Conservation (phyloP, 2,329 filamentous ascomycete genomes). For the Thermoascus crustaceus region DNA sequence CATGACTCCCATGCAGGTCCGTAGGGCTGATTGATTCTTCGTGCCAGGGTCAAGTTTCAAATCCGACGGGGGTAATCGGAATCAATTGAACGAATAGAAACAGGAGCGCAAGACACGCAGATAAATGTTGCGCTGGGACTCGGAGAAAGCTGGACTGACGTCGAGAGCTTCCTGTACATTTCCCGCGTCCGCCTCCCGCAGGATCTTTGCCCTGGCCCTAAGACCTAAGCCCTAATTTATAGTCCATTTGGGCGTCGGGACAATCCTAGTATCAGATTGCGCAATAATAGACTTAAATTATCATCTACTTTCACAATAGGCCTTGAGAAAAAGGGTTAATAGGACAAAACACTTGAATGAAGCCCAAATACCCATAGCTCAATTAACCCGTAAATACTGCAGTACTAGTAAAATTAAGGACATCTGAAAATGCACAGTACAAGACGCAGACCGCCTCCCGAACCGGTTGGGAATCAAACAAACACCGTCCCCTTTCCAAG, state of each 20-base stretch:
- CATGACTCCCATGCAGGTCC: too few relatives aligned
- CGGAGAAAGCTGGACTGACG: slow-evolving; percentile 1
- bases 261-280: background rate
- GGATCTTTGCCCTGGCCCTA: slow-evolving; percentile 15
- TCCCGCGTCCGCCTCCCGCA: too few relatives aligned
- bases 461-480: background rate
- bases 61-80: too few relatives aligned
- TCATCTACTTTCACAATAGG: too few relatives aligned
- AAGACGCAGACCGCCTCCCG: background rate
- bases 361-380: background rate
- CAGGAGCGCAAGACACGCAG: too few relatives aligned
- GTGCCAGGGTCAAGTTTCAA: too few relatives aligned
- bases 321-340: too few relatives aligned
- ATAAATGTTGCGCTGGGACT: too few relatives aligned
- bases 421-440: background rate
- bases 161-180: background rate
- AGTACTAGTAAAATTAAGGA: background rate
- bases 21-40: too few relatives aligned
- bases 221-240: slow-evolving; percentile 17
- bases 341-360: too few relatives aligned
- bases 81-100: too few relatives aligned
- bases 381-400: background rate
- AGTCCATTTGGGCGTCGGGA: background rate
- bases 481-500: slow-evolving; percentile 10
- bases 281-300: too few relatives aligned